These are phyloP conservation scores for Guyanaporus albipodus DNA, from an alignment of 768 basidiomycete genomes.

Conservation along the genomic window DNA sequence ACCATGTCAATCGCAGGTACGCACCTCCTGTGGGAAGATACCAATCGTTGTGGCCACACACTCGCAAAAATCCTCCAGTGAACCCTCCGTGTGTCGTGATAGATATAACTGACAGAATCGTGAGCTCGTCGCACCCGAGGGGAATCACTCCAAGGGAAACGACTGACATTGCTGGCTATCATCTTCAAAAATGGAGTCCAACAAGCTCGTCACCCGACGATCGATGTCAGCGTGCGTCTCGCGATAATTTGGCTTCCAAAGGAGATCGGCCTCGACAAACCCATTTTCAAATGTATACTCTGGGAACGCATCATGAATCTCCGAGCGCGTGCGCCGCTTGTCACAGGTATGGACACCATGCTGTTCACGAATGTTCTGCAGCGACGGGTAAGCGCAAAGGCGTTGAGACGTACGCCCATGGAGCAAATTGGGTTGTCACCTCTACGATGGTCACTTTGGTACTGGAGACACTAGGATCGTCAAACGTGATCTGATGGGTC, in stretches of 20 bases:
- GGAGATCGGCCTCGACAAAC: constrained; percentile 56
- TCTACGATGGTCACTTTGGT: constrained; percentile 45
- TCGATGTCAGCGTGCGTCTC: constrained; percentile 5
- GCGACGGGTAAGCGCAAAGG: not conserved
- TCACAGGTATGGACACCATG: constrained; percentile 68
- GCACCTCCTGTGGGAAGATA: constrained; percentile 62
- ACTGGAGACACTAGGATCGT: constrained; percentile 28
- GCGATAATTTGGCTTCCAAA: constrained; percentile 40
- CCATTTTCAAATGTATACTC: constrained; percentile 48
- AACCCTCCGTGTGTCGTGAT: constrained; percentile 65
- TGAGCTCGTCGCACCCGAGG: not conserved
- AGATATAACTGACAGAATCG: constrained; percentile 47
- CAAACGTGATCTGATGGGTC: constrained; percentile 52
- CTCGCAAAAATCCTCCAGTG: constrained; percentile 50
- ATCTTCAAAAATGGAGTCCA: not conserved
- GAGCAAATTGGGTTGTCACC: constrained; percentile 32
- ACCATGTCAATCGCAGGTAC: not conserved
- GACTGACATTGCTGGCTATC: not conserved
- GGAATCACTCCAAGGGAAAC: not conserved
- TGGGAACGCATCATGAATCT: constrained; percentile 38
- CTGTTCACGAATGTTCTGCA: constrained; percentile 60
- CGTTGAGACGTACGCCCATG: not conserved
- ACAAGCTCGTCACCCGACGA: not conserved
- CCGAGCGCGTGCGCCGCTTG: constrained; percentile 47
- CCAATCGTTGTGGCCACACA: constrained; percentile 41